Evolutionary conservation across 257 asterid genomes (phyloP), one percentile per base, ranked within the genome.

Genomic region (Paulownia fortunei): DNA sequence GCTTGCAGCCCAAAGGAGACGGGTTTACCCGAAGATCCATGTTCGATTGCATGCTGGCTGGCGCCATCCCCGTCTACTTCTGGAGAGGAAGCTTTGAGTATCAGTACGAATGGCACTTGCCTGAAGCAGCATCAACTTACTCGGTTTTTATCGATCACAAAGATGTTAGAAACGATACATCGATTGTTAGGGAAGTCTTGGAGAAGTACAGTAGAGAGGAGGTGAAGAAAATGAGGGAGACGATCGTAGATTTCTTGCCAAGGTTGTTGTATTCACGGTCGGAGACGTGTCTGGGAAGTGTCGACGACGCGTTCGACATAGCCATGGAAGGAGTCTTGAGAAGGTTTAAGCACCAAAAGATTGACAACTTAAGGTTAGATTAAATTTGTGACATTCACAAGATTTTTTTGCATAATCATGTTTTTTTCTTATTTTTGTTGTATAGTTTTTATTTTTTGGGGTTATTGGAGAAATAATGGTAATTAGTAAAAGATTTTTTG

Each of bases 1-100:
- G 96, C 36, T 60, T 90, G 4, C 96, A 90, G 72, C 96, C 93
- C 0, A 87, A 82, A 63, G 96, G 96, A 6, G 96, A 90, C 37
- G 91, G 93, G 26, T 82, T 27, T 1, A 90, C 96, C 13, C 79
- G 96, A 34, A 79, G 93, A 39, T 88, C 96, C 15, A 72, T 85
- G 0, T 88, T 71, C 63, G 96, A 90, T 60, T 90, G 93, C 66
- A 82, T 90, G 92, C 44, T 88, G 55, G 90, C 91, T 7, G 96
- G 96, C 19, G 73, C 90, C 0, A 90, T 90, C 2, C 96, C 96
- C 27, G 90, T 90, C 0, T 90, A 47, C 74, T 87, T 90, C 12
- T 88, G 92, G 91, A 75, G 47, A 11, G 84, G 86, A 26, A 85
- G 92, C 52, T 84, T 84, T n/a, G 80, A 86, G 76, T 37, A 75